Base-by-base conservation (phyloP, 116 monocot species). In the Trichopus zeylanicus region DNA sequence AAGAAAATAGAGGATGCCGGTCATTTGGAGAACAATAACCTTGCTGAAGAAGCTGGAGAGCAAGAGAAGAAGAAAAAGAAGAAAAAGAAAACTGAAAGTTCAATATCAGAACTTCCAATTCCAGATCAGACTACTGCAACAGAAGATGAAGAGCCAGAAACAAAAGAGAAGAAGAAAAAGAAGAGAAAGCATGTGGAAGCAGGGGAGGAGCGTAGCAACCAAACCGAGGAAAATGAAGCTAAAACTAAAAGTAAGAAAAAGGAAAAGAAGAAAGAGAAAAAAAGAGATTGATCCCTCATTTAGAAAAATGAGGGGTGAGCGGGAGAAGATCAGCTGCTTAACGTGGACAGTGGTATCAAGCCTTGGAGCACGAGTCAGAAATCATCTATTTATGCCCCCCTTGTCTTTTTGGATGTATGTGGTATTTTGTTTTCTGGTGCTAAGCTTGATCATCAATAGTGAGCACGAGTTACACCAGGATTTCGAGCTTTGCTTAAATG, bases 101-200 rank as follows among this genome's bases (percentile, higher is more conserved):
- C 51, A 3, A 24, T 16, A 2, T 10, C 16, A n/a, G 19, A 20
- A 15, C 1, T 29, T 23, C 10, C 1, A 15, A 48, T 30, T 46
- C 12, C 25, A 5, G 25, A 31, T 56, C 34, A 24, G n/a, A 38
- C 8, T 24, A 35, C 28, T 23, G 13, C 9, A 4, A 22, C 19
- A 26, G 66, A 11, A n/a, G 23, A 7, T 19, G 55, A 26, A 12
- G 55, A 56, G 8, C 42, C 8, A 21, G 25, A 11, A 10, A 28
- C 48, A 33, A 48, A 59, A 63, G 38, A 68, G 58, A 59, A 66
- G 31, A 59, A 67, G 62, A 80, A 79, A 28, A 75, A 79, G 59
- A 76, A 76, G 59, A 75, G 64, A 31, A 73, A 58, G 46, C 57
- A 78, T 7, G 15, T 30, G 26, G 59, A 74, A 30, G 49, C 49